Base-by-base conservation (phyloP, 352 stramenopile genomes). In the Globisporangium recalcitrans region DNA sequence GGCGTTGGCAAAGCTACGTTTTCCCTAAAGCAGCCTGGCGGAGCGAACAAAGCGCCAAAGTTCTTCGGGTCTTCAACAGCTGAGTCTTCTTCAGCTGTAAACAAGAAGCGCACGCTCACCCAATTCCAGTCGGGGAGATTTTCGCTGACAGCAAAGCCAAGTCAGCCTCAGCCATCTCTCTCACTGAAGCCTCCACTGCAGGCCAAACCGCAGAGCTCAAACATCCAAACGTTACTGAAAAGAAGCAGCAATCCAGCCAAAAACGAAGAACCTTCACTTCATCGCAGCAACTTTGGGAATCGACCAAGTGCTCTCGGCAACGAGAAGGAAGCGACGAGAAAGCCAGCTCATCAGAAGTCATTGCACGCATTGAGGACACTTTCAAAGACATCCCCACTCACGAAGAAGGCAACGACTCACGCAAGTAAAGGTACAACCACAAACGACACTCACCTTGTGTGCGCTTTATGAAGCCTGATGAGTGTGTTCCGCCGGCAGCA, bases 61-160 rank as follows among this genome's bases (percentile, higher is more conserved):
- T 4, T 2, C 4, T 34, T 64, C 24, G 46, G 44, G 42, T 31
- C 56, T 6, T 44, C 31, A 6, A 13, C 22, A 21, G 32, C 10
- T 21, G 24, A 31, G 4, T 14, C 4, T 5, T 46, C 32, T 36
- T 13, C 48, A 1, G 27, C 10, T 11, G 19, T 10, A 24, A 63
- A 48, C 34, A 66, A 61, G 54, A 66, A 61, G 6, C 61, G 61
- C 19, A 60, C 61, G 27, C 44, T 66, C 10, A 66, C 61, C 9
- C 52, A 62, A 22, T 66, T 66, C 26, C 40, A 49, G 32, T 51
- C 53, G 0, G 52, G 27, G 6, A 47, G 36, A 4, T 40, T 58
- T 21, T 66, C 61, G 8, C 19, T 61, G 13, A 36, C 52, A 52
- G 9, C 44, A 29, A 61, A 66, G 3, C 16, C 38, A 52, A 22